Base-by-base conservation (phyloP, 495 filamentous ascomycete species). In the Annulohypoxylon maeteangense region DNA sequence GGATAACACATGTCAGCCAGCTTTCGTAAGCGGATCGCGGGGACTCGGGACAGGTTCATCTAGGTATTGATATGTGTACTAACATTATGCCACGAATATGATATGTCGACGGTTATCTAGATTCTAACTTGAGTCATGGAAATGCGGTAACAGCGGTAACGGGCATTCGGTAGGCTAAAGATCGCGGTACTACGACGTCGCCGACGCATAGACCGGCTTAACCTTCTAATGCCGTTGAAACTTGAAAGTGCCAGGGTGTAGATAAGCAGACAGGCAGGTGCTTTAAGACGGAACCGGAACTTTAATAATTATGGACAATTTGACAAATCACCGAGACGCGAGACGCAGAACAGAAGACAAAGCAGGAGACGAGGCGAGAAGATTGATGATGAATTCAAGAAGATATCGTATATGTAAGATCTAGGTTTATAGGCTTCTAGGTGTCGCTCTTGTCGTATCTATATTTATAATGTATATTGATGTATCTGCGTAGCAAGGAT, bases 21-120 rank as follows among this genome's bases (percentile, higher is more conserved):
- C 34, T n/a, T 44, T 44, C 16, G 45, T 38, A 38, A 47, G 44
- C 31, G 12, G 50, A 34, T 54, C n/a, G 22, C 45, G 45, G n/a
- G n/a, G n/a, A n/a, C n/a, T n/a, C n/a, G 45, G 20, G 38, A 18
- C 7, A 47, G 7, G 45, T 50, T 10, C 10, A 25, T 27, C 10
- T 50, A 50, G 25, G 25, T 50, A n/a, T n/a, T n/a, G n/a, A n/a
- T n/a, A 12, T 2, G 40, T 59, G 14, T 61, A 61, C 59, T 62
- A 12, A 62, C 59, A 62, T 62, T 29, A 38, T 51, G 40, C n/a
- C 16, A 12, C 18, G 8, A 12, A n/a, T 38, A 3, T 10, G 20
- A n/a, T 38, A 3, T 10, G 4, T 34, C 11, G 16, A 34, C n/a
- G 23, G 23, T 3, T 55, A 23, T 16, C 18, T 12, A 38, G 38